These are phyloP conservation scores for Microcos paniculata DNA, from an alignment of 345 rosid species.

Conservation along the genomic window DNA sequence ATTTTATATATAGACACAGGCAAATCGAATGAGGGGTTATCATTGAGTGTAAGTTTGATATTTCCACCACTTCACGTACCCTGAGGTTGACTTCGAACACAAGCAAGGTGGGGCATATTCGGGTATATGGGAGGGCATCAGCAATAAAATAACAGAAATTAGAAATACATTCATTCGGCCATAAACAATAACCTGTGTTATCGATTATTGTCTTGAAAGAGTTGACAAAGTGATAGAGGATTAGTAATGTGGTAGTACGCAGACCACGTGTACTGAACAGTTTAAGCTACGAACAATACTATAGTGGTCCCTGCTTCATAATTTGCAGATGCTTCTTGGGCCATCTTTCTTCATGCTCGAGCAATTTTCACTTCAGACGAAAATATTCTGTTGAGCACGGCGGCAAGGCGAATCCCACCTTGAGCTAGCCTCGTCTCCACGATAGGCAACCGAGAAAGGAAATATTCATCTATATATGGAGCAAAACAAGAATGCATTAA, in stretches of 20 bases:
- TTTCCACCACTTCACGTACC: constrained; percentile 22
- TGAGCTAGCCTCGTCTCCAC: constrained; percentile 87
- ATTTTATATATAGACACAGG: constrained; percentile 8
- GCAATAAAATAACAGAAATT: background rate
- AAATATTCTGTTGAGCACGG: constrained; percentile 76
- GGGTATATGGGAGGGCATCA: constrained; percentile 18
- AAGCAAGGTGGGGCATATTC: constrained; percentile 43
- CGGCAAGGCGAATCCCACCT: constrained; percentile 80
- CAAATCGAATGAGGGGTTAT: background rate
- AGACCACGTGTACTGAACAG: background rate
- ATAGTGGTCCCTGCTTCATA: constrained; percentile 25
- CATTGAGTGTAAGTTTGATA: constrained; percentile 63
- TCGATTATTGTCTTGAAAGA: constrained; percentile 25
- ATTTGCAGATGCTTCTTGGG: constrained; percentile 25
- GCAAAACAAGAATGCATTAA: constrained; percentile 12
- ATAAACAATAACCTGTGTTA: background rate
- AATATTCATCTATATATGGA: constrained; percentile 68
- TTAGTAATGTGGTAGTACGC: background rate
- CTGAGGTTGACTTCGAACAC: constrained; percentile 21
- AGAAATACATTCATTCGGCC: background rate
- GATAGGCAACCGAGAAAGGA: constrained; percentile 72
- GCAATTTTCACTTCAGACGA: constrained; percentile 40
- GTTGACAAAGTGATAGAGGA: background rate
- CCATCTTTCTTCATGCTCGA: constrained; percentile 31
- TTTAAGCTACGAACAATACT: constrained; percentile 22